phyloP scores from a whole-genome alignment of 805 yeast genomes.

The Saturnispora serradocipensis region DNA sequence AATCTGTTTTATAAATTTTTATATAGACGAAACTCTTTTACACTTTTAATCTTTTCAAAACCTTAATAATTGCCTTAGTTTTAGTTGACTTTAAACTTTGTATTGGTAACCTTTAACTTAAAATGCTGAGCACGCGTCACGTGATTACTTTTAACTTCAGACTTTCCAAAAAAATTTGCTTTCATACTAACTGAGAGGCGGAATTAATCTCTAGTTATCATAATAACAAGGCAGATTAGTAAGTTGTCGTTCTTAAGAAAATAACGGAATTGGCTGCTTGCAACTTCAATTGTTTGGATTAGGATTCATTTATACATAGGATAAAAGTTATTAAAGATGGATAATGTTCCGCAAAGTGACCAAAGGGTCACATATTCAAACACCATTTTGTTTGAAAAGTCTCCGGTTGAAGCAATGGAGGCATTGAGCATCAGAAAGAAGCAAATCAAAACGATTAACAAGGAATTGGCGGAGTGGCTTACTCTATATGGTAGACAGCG shows the following conservation, averaged over 20 bases:
- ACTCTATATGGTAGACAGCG: constrained; percentile 42
- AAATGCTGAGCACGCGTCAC: background rate
- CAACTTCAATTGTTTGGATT: background rate
- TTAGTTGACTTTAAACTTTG: background rate
- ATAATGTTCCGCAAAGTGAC: constrained; percentile 12
- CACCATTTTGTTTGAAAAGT: constrained; percentile 29
- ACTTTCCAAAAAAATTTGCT: background rate
- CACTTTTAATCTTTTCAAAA: background rate
- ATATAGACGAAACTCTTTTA: background rate
- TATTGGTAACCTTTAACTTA: background rate
- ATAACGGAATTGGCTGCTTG: background rate
- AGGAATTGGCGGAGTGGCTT: constrained; percentile 53
- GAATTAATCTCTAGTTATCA: background rate
- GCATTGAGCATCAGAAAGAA: constrained; percentile 47
- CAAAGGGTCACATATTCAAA: constrained; percentile 28
- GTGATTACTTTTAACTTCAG: background rate
- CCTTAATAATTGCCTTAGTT: no score
- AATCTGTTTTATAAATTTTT: background rate
- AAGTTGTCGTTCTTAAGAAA: background rate
- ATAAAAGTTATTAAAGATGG: background rate
- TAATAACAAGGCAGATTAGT: background rate
- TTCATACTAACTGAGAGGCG: background rate
- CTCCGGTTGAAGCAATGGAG: constrained; percentile 53
- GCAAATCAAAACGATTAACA: constrained; percentile 47
- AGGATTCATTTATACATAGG: background rate